Evolutionary conservation across 2,329 filamentous ascomycete species (phyloP), one percentile per base, ranked within the genome.

Genomic region (Trichoderma arundinaceum): DNA sequence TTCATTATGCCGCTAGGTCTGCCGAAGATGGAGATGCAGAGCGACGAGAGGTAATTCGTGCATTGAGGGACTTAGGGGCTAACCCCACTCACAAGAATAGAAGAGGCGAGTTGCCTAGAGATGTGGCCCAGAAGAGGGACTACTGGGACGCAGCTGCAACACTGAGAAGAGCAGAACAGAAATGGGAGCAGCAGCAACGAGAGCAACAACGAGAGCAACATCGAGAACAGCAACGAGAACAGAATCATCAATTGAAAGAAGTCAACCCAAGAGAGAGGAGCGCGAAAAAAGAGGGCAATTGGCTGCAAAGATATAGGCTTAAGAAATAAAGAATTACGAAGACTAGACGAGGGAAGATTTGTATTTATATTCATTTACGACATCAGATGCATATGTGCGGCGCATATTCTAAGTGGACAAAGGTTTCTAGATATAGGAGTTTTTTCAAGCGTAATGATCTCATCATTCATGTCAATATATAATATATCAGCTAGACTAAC

Each of bases 131-230:
- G 69, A 74, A 68, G 61, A 71, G 74, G 49, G 73, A 75, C 6
- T 71, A 71, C 13, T 76, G 74, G 74, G 74, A 77, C 62, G 74
- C 71, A 13, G 74, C 75, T 48, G 66, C 73, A 8, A 76, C 74
- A 13, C 35, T 77, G 66, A 69, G 74, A n/a, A 69, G 75, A 57
- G 74, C 75, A 0, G 75, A 77, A 70, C 72, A 74, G 66, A 72
- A 63, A n/a, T 77, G 75, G 75, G 73, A 75, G 6, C 13, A 48
- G 19, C 32, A 39, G 2, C 58, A 66, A 8, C 7, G 41, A 17
- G 15, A 56, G 4, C n/a, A 61, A 6, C 41, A 65, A 6, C 22
- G 43, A 9, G 17, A 52, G 12, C 28, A 17, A 3, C 22, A 52
- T 4, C 70, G 70, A 58, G 72, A 63, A 35, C 48, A 59, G 19